Evolutionary conservation across 768 basidiomycete species (phyloP), one percentile per base, ranked within the genome.

Genomic region (Rhodotorula babjevae): DNA sequence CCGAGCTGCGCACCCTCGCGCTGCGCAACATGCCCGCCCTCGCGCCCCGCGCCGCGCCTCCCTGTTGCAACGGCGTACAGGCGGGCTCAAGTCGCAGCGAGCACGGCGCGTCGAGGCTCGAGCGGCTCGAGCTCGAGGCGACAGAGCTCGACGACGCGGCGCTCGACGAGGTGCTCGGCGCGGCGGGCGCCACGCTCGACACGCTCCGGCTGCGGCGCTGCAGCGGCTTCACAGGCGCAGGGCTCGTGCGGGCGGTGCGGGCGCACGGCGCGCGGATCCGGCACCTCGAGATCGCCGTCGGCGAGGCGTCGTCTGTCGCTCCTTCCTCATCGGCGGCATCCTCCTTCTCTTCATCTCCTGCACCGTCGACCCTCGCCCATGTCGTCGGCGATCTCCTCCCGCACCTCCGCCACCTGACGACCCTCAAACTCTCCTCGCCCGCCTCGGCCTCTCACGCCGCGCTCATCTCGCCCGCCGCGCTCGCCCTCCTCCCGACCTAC

Each of bases 321-420:
- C 25, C 25, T 25, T 23, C 21, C 6, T 2, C 27, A 6, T 19
- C 57, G 0, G 25, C 42, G 16, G 29, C 62, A 0, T 49, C 29
- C 49, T 61, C 58, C 19, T 23, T 47, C 40, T 42, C 25, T 10
- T 1, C 27, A 40, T 16, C 19, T n/a, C 31, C 62, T 15, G 55
- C 53, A 1, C 4, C 56, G 21, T 7, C 23, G 1, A 14, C n/a
- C 4, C 46, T n/a, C 50, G 8, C 15, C 7, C 23, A 46, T 44
- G 7, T 52, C n/a, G n/a, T 65, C 50, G 69, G 61, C 44, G 14
- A 18, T 21, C 42, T 61, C 42, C 69, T 70, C 52, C 63, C 63
- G 4, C n/a, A 7, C 16, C 59, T 70, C 31, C 19, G 33, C 2
- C 12, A 36, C 42, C 52, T 70, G 10, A 56, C 47, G 0, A 46